Evolutionary conservation across 306 rosid genomes (phyloP).

Genomic region (Dalbergia cultrata): DNA sequence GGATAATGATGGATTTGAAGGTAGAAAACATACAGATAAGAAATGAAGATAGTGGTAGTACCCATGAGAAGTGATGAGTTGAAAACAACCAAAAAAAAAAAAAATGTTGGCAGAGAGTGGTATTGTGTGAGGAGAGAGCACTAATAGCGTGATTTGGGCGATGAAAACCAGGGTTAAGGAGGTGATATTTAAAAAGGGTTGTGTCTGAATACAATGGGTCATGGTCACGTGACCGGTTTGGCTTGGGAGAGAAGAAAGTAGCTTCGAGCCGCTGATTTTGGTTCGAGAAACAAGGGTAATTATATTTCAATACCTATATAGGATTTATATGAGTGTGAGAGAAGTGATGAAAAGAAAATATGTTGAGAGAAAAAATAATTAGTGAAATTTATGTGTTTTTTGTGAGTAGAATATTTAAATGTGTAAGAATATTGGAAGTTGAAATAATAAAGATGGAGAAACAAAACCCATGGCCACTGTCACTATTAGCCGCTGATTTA

Average conservation of each 20-base stretch:
- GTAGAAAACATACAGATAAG: background rate
- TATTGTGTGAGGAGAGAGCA: background rate
- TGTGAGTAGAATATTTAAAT: no score
- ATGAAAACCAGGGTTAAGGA: background rate
- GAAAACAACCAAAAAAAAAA: background rate
- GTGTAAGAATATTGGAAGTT: no score
- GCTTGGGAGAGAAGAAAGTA: slow-evolving; percentile 53
- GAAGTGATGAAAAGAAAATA: no score
- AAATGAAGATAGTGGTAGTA: slow-evolving; percentile 16
- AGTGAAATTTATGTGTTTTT: no score
- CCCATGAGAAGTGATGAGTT: slow-evolving; percentile 45
- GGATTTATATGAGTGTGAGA: no score
- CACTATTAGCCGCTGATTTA: no score
- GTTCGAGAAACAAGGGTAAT: background rate
- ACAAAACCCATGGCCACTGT: no score
- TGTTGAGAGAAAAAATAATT: no score
- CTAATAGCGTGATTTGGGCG: slow-evolving; percentile 38
- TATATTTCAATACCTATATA: no score
- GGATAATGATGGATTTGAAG: background rate
- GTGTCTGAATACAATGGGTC: slow-evolving; percentile 1
- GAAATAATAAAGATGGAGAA: no score
- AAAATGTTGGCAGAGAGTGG: background rate
- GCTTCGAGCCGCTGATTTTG: slow-evolving; percentile 47
- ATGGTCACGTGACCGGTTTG: slow-evolving; percentile 43
- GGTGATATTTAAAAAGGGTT: slow-evolving; percentile 40